Conservation (phyloP, 768 basidiomycete species). For the Mycena galopus region DNA sequence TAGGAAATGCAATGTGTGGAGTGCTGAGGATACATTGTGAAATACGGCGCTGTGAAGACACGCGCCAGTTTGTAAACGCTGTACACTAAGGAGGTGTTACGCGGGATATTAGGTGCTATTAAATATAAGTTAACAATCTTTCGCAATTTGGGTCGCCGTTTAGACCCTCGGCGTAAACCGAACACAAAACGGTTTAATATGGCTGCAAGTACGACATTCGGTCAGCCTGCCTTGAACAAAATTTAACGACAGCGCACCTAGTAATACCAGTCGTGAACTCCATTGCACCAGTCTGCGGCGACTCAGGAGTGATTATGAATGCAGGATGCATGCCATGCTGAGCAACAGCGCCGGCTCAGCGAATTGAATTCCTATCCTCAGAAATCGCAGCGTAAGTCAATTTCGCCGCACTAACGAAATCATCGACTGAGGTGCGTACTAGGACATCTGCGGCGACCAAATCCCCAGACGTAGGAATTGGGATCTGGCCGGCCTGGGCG, state of each 20-base stretch:
- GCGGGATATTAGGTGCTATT: too few relatives aligned
- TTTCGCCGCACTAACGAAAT: too few relatives aligned
- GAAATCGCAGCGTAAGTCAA: not conserved
- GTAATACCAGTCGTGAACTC: constrained; percentile 23
- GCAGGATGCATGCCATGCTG: constrained; percentile 48
- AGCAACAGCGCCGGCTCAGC: constrained; percentile 49
- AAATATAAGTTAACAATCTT: too few relatives aligned
- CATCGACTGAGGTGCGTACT: constrained; percentile 33
- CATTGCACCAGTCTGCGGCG: not conserved
- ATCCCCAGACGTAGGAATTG: constrained; percentile 48
- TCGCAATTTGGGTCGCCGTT: not conserved
- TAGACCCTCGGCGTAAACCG: not conserved
- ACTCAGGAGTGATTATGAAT: constrained; percentile 41
- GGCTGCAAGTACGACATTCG: not conserved
- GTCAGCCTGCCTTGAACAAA: too few relatives aligned
- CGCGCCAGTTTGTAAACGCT: too few relatives aligned
- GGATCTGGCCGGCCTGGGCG: constrained; percentile 48
- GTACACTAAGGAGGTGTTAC: too few relatives aligned
- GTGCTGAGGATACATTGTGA: too few relatives aligned
- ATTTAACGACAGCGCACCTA: not conserved
- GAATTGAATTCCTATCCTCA: constrained; percentile 47
- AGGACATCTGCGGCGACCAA: constrained; percentile 50
- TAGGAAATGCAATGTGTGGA: too few relatives aligned
- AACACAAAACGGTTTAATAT: constrained; percentile 14
- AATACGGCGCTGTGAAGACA: too few relatives aligned